Evolutionary conservation across 2,329 filamentous ascomycete species (phyloP), one percentile per base, ranked within the genome.

Genomic region (Sclerotinia borealis): DNA sequence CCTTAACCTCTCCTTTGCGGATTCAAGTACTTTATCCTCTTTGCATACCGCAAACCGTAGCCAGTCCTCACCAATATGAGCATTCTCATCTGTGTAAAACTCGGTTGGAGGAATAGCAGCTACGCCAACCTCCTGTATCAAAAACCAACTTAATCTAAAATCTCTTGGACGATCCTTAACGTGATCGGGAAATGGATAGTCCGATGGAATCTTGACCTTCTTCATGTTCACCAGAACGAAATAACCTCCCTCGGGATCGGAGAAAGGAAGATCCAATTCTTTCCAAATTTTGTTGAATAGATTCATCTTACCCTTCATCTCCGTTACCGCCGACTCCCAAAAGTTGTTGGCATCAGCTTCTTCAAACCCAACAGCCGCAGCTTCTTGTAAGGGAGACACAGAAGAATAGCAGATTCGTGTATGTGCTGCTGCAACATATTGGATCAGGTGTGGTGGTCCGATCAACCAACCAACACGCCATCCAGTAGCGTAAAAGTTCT

Each of bases 401-500:
- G 90, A 93, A 58, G 89, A 92, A 79, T 95, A 99, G 81, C 95
- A 98, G 74, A 99, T 98, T 61, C 93, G 86, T 0, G 93, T 98
- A 76, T 99, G 95, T 0, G 95, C 95, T 22, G 92, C 92, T 13
- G 90, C 86, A 39, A 96, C 93, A 75, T 96, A 91, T 75, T 96
- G 90, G 78, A 98, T 92, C 59, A 98, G 81, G 66, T 96, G 85
- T 60, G 91, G 85, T 0, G 91, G 92, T 0, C 95, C 95, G 73
- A 98, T 95, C 43, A 99, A 81, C 87, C 93, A 99, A 62, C 95
- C 85, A 5, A 98, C 93, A 64, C 95, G 88, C 95, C 95, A 99
- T 54, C 95, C 95, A 0, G 95, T 99, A 63, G 91, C 92, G 74
- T 98, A 98, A 77, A 99, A 99, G 80, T 95, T 96, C 83, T 99